phyloP scores from a whole-genome alignment of 1,284 basidiomycete genomes.

The Papiliotrema terrestris region DNA sequence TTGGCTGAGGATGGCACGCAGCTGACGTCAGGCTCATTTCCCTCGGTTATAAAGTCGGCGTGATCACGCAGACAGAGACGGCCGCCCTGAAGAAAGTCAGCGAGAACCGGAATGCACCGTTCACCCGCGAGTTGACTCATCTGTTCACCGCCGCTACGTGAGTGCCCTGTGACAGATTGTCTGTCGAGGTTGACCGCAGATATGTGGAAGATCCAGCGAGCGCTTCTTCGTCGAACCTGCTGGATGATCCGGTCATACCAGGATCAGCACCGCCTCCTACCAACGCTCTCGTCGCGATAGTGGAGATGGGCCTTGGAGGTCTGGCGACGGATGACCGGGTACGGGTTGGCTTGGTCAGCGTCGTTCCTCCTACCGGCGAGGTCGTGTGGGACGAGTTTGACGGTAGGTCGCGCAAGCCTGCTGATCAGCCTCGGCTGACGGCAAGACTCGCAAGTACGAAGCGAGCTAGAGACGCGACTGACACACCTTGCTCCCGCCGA shows the following conservation, averaged over 20 bases:
- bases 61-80: conserved; percentile 90
- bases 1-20: conserved; percentile 8
- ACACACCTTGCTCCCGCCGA: conserved; percentile 81
- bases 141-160: conserved; percentile 87
- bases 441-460: conserved; percentile 71
- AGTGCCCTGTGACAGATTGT: conserved; percentile 46
- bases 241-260: conserved; percentile 33
- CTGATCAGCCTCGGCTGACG: conserved; percentile 7
- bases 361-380: conserved; percentile 83
- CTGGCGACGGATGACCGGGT: conserved; percentile 60
- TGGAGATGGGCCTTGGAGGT: conserved; percentile 61
- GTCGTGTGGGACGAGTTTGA: conserved; percentile 89
- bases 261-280: conserved; percentile 39
- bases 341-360: conserved; percentile 68
- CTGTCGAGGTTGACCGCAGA: conserved; percentile 16
- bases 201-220: conserved; percentile 46
- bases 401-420: conserved; percentile 52
- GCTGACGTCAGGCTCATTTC: conserved; percentile 64
- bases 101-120: conserved; percentile 75
- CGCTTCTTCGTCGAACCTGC: conserved; percentile 30
- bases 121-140: conserved; percentile 73
- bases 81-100: conserved; percentile 90
- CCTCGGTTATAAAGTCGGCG: conserved; percentile 83
- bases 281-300: conserved; percentile 53
- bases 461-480: conserved; percentile 79